Evolutionary conservation across 2,329 filamentous ascomycete genomes (phyloP), one percentile per base, ranked within the genome.

Genomic region (Sphaceloma murrayae): DNA sequence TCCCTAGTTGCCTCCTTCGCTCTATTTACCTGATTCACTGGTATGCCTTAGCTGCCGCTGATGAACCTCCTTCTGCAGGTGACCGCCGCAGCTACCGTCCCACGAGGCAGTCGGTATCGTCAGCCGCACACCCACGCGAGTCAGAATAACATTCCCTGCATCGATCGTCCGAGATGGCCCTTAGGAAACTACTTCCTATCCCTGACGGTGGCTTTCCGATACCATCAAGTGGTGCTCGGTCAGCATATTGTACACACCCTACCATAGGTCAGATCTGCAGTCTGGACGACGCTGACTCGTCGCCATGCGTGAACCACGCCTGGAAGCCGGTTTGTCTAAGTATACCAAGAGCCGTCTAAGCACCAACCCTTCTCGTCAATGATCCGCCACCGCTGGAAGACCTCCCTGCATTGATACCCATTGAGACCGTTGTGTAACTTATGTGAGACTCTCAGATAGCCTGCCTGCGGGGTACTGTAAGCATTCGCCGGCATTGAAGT

Each of bases 291-390:
- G 17, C 36, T 40, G 36, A 40, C 36, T 40, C 36, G 24, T 29
- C 36, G 36, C 36, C 36, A 40, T 40, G 36, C 36, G 17, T 40
- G 36, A 40, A 40, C 36, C 36, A 40, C 36, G 36, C 30, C 30
- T 40, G 36, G 22, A 40, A 40, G 27, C 36, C 36, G 22, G 22
- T 40, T 40, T 26, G 36, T 29, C 36, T 40, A 30, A 13, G 24
- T 19, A 27, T 40, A 29, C 36, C 36, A 40, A 40, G 36, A 30
- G 13, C 13, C 18, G 14, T 40, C 24, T 40, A 22, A 40, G 36
- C 36, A 29, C 36, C 13, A 27, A 30, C 36, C 24, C 26, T 26
- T 18, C 36, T 40, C 24, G 36, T 26, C 24, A 40, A 14, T 29
- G 24, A 40, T 40, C 36, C 36, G 36, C 36, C 36, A 40, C 36